A percentile compares a stretch with the other conserved stretches of the same genome.
These are phyloP conservation scores for Leptographium galeiforme DNA, from an alignment of 2,329 filamentous ascomycete genomes.

Conservation along the genomic window DNA sequence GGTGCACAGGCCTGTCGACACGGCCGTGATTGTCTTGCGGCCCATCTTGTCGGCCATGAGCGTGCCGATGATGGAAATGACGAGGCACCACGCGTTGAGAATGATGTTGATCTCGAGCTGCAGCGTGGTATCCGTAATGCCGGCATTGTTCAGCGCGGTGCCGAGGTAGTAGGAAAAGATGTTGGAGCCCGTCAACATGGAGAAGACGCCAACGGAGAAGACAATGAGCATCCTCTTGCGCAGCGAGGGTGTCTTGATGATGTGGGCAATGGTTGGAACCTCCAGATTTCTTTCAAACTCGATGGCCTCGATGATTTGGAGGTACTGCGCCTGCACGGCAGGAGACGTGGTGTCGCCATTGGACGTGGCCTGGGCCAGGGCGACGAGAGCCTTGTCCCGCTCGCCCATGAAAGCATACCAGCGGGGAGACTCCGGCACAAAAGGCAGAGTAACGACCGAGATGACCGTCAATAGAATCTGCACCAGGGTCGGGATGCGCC, in stretches of 20 bases:
- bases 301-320: constrained; percentile 8
- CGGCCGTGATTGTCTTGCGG: constrained; percentile 3
- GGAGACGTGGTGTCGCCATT: constrained; percentile 3
- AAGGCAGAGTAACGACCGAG: constrained; percentile 13
- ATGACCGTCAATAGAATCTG: constrained; percentile 14
- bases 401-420: constrained; percentile 6
- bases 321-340: constrained; percentile 1
- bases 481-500: constrained; percentile 12
- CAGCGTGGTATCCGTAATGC: constrained; percentile 6
- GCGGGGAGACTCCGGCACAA: constrained; percentile 8
- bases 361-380: constrained; percentile 26
- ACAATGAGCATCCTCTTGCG: constrained; percentile 2
- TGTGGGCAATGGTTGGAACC: background rate
- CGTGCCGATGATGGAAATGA: constrained; percentile 10
- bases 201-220: constrained; percentile 2
- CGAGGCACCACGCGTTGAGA: constrained; percentile 6
- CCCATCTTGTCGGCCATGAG: constrained; percentile 14
- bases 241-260: background rate
- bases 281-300: background rate
- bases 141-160: background rate
- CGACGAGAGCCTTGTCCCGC: constrained; percentile 16
- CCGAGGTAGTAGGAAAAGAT: constrained; percentile 10
- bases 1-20: background rate
- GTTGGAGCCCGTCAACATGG: constrained; percentile 4
- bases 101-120: constrained; percentile 6